These are phyloP conservation scores for Serendipita sp. DNA, from an alignment of 768 basidiomycete genomes.

Conservation along the genomic window DNA sequence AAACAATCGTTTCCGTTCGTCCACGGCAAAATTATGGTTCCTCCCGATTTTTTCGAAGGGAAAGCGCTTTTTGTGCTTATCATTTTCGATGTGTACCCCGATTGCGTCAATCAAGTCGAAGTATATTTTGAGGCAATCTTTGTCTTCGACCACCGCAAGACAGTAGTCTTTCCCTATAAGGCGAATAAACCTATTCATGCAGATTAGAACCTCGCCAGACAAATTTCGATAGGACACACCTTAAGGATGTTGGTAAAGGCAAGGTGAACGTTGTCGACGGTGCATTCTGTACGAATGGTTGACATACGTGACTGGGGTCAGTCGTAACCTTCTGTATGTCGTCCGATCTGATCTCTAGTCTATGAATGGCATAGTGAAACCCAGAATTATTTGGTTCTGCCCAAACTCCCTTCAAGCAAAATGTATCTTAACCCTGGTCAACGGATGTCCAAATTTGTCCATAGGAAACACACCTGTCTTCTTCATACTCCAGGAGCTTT, in stretches of 20 bases:
- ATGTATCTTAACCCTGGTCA: neutral
- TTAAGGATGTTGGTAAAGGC: neutral
- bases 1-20: neutral
- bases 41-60: neutral
- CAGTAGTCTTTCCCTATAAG: neutral
- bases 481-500: neutral
- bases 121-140: neutral
- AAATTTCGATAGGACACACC: neutral
- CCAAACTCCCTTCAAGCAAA: neutral
- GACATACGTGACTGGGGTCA: neutral
- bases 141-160: neutral
- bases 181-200: neutral
- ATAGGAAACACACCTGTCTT: neutral
- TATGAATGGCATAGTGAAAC: neutral
- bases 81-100: neutral
- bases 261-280: neutral
- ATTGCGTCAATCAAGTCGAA: neutral
- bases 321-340: neutral
- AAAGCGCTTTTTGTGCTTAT: neutral
- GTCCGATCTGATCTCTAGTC: neutral
- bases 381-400: neutral
- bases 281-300: neutral
- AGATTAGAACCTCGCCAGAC: neutral
- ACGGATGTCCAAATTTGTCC: neutral
- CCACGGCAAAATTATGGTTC: neutral